Conservation (phyloP, 176 grass and related monocot genomes). For the Triticum monococcum region DNA sequence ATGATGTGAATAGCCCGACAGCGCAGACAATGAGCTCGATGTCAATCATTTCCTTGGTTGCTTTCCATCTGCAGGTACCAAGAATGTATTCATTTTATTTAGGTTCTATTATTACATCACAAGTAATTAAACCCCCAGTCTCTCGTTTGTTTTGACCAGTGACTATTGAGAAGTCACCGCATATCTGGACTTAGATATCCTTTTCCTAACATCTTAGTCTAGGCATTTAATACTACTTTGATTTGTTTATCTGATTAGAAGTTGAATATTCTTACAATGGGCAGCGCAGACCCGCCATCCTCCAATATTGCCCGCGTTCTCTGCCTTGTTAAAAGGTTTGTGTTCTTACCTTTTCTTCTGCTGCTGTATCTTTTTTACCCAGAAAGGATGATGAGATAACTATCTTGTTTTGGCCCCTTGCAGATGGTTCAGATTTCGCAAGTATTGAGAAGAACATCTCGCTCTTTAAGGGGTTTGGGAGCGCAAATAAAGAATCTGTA, state of each 20-base stretch:
- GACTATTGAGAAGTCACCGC: background rate
- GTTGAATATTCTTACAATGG: constrained; percentile 13
- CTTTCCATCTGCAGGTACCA: constrained; percentile 96
- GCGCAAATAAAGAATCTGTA: constrained; percentile 74
- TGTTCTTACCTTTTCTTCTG: background rate
- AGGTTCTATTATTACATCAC: constrained; percentile 6
- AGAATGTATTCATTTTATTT: constrained; percentile 22
- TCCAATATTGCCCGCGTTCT: constrained; percentile 85
- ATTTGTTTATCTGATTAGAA: background rate
- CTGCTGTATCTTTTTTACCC: background rate
- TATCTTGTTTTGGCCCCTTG: constrained; percentile 13
- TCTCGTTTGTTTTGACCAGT: constrained; percentile 8
- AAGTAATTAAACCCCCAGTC: background rate
- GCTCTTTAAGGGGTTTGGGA: constrained; percentile 62
- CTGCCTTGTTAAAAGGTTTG: constrained; percentile 67
- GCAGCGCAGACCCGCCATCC: constrained; percentile 70
- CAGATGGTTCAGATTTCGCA: constrained; percentile 61
- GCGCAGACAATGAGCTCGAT: constrained; percentile 89
- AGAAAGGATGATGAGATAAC: background rate
- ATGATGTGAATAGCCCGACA: constrained; percentile 78
- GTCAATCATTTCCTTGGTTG: constrained; percentile 81
- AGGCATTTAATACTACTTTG: background rate
- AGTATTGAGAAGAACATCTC: constrained; percentile 42
- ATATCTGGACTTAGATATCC: constrained; percentile 15
- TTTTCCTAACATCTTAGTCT: background rate